Evolutionary conservation across 2,329 filamentous ascomycete species (phyloP).

Genomic region (Colletotrichum trifolii): DNA sequence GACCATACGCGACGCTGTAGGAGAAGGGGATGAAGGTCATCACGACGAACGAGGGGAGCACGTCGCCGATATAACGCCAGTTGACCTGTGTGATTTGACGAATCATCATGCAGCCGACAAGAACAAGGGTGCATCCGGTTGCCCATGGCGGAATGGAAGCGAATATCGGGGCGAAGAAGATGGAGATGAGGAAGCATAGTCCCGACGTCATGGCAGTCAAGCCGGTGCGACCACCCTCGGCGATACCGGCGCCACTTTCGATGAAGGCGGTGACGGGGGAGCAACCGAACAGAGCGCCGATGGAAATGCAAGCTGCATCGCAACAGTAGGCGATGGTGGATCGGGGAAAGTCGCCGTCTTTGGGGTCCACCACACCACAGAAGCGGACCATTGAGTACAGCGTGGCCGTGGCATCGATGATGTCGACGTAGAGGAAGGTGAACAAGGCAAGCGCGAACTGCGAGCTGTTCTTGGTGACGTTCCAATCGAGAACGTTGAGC

Average conservation of each 20-base stretch:
- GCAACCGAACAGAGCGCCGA: constrained; percentile 75
- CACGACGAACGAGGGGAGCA: constrained; percentile 80
- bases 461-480: constrained; percentile 63
- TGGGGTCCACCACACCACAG: constrained; percentile 71
- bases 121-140: constrained; percentile 77
- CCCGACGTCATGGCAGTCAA: constrained; percentile 77
- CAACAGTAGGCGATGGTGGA: constrained; percentile 83
- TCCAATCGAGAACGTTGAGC: constrained; percentile 74
- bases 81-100: constrained; percentile 80
- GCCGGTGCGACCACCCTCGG: constrained; percentile 79
- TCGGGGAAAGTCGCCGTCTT: constrained; percentile 84
- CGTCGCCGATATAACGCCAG: constrained; percentile 81
- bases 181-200: constrained; percentile 75
- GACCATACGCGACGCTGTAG: constrained; percentile 81
- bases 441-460: constrained; percentile 79
- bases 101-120: constrained; percentile 83
- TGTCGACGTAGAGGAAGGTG: constrained; percentile 83
- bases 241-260: constrained; percentile 80
- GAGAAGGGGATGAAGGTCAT: constrained; percentile 82
- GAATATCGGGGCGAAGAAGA: constrained; percentile 82
- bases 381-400: constrained; percentile 86
- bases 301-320: constrained; percentile 77
- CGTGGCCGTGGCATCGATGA: constrained; percentile 81
- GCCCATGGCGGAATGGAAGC: constrained; percentile 83
- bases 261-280: constrained; percentile 81